Base-by-base conservation (phyloP, 306 rosid genomes). In the Cicer chorassanicum region DNA sequence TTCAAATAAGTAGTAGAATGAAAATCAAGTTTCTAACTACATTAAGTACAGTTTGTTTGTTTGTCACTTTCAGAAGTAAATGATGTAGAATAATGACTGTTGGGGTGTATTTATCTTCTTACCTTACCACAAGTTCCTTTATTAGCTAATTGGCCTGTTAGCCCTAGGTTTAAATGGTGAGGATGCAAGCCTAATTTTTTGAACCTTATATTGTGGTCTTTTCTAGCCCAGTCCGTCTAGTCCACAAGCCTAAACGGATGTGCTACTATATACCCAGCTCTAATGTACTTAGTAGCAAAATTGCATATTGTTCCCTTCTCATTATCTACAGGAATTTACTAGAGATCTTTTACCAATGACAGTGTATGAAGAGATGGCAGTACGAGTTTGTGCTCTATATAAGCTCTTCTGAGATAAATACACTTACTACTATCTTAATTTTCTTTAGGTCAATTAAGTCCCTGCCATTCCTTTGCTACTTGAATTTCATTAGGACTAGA, bases 1-100 rank as follows among this genome's bases (percentile, higher is more conserved):
- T 56, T 24, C 40, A 65, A 74, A 18, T 68, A 29, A 63, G 15
- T 63, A 78, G 63, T 9, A 62, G 39, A 8, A 73, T 77, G 51
- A 41, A 41, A 57, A 57, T 1, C 71, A 19, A 48, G 68, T 72
- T 59, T 73, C 39, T 4, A 45, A 73, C 19, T 73, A 21, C 8
- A 45, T 15, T 16, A 24, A 6, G 70, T 14, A 44, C 24, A 79
- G 36, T n/a, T 14, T 46, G 54, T 16, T 51, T 8, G 16, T 15
- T 43, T 49, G 53, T 16, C 41, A 5, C 8, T 64, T 64, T n/a
- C 36, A 16, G 13, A 53, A 72, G 68, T 50, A 43, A 43, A 43
- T 15, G 24, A 14, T 8, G 21, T 21, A 53, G 44, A 53, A 15
- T 55, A 57, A 46, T 50, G 51, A 68, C 8, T 16, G 7, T 8